Base-by-base conservation (phyloP, 2,329 filamentous ascomycete species). In the Aureobasidium leucospermi region DNA sequence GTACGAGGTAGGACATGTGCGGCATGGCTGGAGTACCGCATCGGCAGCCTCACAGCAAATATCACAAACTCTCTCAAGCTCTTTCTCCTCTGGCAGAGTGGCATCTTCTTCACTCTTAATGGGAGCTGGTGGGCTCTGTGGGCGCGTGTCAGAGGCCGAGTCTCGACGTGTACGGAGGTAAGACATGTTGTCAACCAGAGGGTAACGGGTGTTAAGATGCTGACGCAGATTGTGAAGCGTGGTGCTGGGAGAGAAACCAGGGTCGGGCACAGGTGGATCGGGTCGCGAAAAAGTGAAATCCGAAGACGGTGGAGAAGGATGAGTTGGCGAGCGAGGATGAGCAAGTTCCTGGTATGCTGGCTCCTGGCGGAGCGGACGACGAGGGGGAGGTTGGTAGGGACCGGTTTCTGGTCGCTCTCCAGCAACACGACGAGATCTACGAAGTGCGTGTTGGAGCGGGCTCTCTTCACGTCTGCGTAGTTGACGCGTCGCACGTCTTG, bases 1-100 rank as follows among this genome's bases (percentile, higher is more conserved):
- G 62, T 69, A 75, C 16, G 64, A 34, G 59, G 55, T 66, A 1
- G 60, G 15, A 60, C 73, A 76, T 3, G 6, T 11, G 6, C 64
- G 64, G 61, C 74, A 76, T 23, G 74, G 72, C 19, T 63, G 58
- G 31, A 68, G 53, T 31, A 70, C 49, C 11, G 51, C 29, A 1
- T 31, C 23, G 23, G 59, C 61, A 11, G 63, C 11, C 11, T 69
- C 67, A 56, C 59, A 65, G 60, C 70, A 70, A 13, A 65, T 60
- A 15, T 63, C 42, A 55, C 72, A 74, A 4, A 32, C n/a, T 39
- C 6, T 29, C 11, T 45, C 28, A 15, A 43, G 13, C 29, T 56
- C 6, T 9, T 47, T 19, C 19, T 4, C 41, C n/a, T 28, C 52
- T 13, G 6, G 9, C 7, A 39, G 6, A n/a, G 45, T 1, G 10